Percentiles rank a stretch among this genome's conserved stretches.
Evolutionary conservation across 2,329 filamentous ascomycete genomes (phyloP).

Genomic region (Xylaria multiplex): DNA sequence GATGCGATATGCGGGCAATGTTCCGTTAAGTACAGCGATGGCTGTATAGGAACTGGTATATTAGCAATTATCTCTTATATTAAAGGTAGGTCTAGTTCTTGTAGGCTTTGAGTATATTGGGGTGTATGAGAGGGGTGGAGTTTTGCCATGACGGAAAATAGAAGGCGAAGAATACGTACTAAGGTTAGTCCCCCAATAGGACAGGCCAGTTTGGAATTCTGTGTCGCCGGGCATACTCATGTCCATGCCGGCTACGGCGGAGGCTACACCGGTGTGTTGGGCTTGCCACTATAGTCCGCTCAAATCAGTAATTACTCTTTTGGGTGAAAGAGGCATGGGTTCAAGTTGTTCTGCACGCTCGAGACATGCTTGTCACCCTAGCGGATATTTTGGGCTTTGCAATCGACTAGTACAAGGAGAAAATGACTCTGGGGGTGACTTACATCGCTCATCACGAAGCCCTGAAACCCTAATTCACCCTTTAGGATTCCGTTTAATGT

Average conservation of each 20-base stretch:
- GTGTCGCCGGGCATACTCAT: constrained; percentile 82
- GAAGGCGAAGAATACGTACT: constrained; percentile 51
- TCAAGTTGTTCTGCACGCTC: too few relatives aligned
- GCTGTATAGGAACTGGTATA: constrained; percentile 49
- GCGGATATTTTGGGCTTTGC: too few relatives aligned
- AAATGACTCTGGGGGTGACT: too few relatives aligned
- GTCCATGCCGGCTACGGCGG: constrained; percentile 78
- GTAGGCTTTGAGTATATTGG: background rate
- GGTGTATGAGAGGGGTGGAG: too few relatives aligned
- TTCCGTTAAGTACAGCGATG: constrained; percentile 87
- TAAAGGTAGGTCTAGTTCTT: background rate
- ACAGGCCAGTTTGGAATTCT: constrained; percentile 67
- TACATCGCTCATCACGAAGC: constrained; percentile 78
- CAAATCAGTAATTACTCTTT: too few relatives aligned
- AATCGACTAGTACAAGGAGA: too few relatives aligned
- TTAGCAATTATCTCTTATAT: background rate
- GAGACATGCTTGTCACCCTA: too few relatives aligned
- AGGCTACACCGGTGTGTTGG: constrained; percentile 74
- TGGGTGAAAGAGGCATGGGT: too few relatives aligned
- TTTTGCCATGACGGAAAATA: background rate
- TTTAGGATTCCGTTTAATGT: constrained; percentile 80
- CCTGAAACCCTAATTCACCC: constrained; percentile 82
- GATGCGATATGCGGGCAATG: constrained; percentile 83
- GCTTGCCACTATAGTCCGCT: constrained; percentile 66
- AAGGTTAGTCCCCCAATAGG: constrained; percentile 87